Evolutionary conservation across 2,329 filamentous ascomycete species (phyloP).

Genomic region (Botrytis fragariae): DNA sequence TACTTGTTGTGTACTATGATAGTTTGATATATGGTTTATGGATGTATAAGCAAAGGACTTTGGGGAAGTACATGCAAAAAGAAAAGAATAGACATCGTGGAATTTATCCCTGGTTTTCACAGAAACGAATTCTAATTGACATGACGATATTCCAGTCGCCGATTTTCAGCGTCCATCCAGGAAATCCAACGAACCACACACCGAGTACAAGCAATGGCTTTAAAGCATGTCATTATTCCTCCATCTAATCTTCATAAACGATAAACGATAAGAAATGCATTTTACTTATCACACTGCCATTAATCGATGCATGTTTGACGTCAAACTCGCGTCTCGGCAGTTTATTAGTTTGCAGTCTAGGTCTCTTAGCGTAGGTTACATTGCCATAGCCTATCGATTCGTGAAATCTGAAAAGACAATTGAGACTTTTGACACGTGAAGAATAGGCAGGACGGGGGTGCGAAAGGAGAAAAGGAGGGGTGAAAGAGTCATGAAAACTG

Average conservation of each 20-base stretch:
- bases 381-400: background rate
- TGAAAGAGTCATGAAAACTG: background rate
- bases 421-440: background rate
- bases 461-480: background rate
- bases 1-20: background rate
- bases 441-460: background rate
- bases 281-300: background rate
- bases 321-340: conserved; percentile 8
- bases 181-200: background rate
- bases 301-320: background rate
- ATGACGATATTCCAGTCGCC: background rate
- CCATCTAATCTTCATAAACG: no score
- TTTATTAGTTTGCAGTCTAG: background rate
- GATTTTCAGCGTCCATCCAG: background rate
- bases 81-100: background rate
- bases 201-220: background rate
- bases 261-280: background rate
- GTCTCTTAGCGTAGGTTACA: background rate
- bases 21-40: background rate
- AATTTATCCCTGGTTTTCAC: background rate
- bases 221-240: background rate
- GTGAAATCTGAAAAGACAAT: background rate
- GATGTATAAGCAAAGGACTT: background rate
- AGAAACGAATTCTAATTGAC: background rate
- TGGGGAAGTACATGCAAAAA: background rate